Conservation (phyloP, 768 basidiomycete genomes). For the Bullera alba region DNA sequence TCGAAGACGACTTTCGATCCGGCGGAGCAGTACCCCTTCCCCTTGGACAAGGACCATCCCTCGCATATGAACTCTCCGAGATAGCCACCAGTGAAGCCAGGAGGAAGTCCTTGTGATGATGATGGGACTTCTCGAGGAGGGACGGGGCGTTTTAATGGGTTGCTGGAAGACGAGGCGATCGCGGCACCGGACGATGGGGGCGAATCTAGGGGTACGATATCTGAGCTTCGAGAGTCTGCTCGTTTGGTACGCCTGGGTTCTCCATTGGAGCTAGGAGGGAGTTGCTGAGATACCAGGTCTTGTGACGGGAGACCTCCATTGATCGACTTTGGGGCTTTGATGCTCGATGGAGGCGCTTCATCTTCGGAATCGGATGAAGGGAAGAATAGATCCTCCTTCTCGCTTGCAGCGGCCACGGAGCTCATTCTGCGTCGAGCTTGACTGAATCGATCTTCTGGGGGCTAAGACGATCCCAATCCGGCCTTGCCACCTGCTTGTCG, state of each 20-base stretch:
- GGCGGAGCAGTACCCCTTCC: conserved; percentile 41
- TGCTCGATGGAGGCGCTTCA: conserved; percentile 9
- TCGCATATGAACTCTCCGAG: conserved; percentile 44
- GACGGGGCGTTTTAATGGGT: conserved; percentile 12
- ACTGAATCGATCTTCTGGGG: too few relatives aligned
- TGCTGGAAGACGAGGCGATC: conserved; percentile 13
- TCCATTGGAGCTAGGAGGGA: background rate
- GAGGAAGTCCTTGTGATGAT: conserved; percentile 17
- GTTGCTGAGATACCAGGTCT: too few relatives aligned
- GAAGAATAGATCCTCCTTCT: conserved; percentile 37
- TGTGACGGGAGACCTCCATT: background rate
- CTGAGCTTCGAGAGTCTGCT: conserved; percentile 11
- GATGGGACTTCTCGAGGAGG: conserved; percentile 12
- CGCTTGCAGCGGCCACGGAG: background rate
- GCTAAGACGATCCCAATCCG: too few relatives aligned
- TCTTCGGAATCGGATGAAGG: conserved; percentile 33
- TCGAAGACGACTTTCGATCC: conserved; percentile 39
- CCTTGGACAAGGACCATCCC: conserved; percentile 43
- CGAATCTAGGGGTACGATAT: conserved; percentile 17
- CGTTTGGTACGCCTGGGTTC: background rate
- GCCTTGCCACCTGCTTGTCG: too few relatives aligned
- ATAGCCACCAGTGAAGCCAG: conserved; percentile 27
- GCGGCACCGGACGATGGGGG: background rate
- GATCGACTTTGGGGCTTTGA: background rate
- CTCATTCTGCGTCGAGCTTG: too few relatives aligned